Conservation (phyloP, 352 stramenopile species). For the Pythium folliculosum region DNA sequence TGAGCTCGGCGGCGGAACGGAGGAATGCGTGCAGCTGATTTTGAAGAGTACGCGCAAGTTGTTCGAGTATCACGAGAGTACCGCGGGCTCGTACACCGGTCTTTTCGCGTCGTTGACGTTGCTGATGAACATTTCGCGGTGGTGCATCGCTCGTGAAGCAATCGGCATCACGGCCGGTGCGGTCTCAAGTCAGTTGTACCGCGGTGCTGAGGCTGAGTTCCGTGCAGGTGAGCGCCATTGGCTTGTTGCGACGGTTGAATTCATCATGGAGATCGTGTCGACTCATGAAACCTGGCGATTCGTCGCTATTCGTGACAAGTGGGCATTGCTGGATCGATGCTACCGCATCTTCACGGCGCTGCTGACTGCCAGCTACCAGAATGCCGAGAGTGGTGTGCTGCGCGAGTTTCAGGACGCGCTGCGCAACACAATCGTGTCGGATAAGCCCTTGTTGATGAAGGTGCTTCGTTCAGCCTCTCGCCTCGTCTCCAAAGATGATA, state of each 20-base stretch:
- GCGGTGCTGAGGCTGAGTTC: conserved; percentile 19
- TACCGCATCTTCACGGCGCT: conserved; percentile 57
- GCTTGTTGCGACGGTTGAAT: conserved; percentile 58
- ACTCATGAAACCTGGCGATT: conserved; percentile 75
- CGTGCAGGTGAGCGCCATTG: conserved; percentile 35
- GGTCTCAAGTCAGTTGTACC: conserved; percentile 1
- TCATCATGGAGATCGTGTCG: conserved; percentile 56
- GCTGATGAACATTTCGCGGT: conserved; percentile 60
- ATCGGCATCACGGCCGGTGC: conserved; percentile 7
- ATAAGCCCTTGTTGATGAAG: conserved; percentile 65
- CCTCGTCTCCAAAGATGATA: conserved; percentile 14
- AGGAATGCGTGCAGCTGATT: conserved; percentile 62
- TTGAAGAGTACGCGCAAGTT: conserved; percentile 58
- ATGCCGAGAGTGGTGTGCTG: conserved; percentile 43
- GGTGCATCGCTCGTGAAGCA: conserved; percentile 57
- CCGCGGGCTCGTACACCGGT: conserved; percentile 47
- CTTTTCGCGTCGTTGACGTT: conserved; percentile 53
- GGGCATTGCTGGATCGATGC: conserved; percentile 49
- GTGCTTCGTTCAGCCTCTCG: conserved; percentile 34
- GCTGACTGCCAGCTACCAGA: conserved; percentile 41
- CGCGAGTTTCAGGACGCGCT: conserved; percentile 48
- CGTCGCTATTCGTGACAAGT: conserved; percentile 36
- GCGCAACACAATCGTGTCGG: conserved; percentile 46
- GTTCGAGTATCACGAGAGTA: conserved; percentile 62
- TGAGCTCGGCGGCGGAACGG: conserved; percentile 41